Evolutionary conservation across 1,139 yeast genomes (phyloP), one percentile per base, ranked within the genome.

Genomic region (Geotrichum australiense): DNA sequence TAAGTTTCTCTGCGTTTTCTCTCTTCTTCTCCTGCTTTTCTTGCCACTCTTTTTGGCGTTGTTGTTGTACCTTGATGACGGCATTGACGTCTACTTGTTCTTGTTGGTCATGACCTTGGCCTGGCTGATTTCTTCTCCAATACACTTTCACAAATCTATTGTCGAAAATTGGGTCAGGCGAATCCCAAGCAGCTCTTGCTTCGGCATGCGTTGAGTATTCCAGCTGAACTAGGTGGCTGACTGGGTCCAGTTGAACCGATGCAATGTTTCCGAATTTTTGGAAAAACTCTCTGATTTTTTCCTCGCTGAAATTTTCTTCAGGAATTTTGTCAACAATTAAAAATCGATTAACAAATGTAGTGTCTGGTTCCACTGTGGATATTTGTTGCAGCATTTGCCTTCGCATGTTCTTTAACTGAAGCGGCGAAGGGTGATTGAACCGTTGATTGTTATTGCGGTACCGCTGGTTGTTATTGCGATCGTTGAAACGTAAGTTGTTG

Each of bases 111-210:
- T 28, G 33, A n/a, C 22, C 35, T 6, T 47, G 28, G n/a, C 21
- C 21, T 2, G 34, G 31, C 3, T 39, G 39, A 22, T 27, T 18
- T 36, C 50, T 53, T 33, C 67, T 61, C 69, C 71, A 71, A 54
- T 56, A 70, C 23, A 71, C 64, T 52, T 69, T 70, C 47, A 71
- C 66, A 48, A 71, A 70, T 39, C 76, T 63, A 55, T 71, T 71
- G 44, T 63, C 67, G 48, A 71, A 71, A n/a, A 71, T 65, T 3
- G 75, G 70, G 3, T 55, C 64, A 0, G 74, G 71, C 12, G 65
- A 62, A 4, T 55, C 45, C 65, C 71, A 71, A 1, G 76, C 76
- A 7, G 54, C 57, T 10, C 54, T 56, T 2, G 76, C 76, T 47
- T 57, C 53, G 28, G 58, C 62, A 37, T 64, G 67, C n/a, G 57